Evolutionary conservation across 768 basidiomycete genomes (phyloP).

Genomic region (Termitomyces sp.): DNA sequence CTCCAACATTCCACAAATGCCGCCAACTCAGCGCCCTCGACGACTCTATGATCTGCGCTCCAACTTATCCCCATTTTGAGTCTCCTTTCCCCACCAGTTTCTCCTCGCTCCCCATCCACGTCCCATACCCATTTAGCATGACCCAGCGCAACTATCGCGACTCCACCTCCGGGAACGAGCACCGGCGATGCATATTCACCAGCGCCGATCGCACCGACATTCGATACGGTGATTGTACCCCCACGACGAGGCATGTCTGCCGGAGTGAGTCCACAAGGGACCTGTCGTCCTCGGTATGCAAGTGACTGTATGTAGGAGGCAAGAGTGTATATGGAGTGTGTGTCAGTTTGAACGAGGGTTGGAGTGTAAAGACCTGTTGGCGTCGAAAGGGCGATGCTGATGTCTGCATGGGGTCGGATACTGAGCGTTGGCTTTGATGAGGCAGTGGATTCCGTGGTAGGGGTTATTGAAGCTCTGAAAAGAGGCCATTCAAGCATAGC

Average conservation of each 20-base stretch:
- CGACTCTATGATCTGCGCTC: conserved; percentile 84
- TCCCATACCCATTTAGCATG: conserved; percentile 78
- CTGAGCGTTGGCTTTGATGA: conserved; percentile 61
- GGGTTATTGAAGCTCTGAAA: conserved; percentile 72
- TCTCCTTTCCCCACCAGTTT: conserved; percentile 47
- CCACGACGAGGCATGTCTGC: conserved; percentile 73
- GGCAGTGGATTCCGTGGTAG: conserved; percentile 20
- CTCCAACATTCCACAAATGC: conserved; percentile 89
- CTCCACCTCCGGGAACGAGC: conserved; percentile 77
- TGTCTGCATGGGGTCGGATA: conserved; percentile 72
- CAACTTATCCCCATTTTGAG: conserved; percentile 69
- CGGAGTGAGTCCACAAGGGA: conserved; percentile 59
- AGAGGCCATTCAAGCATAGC: conserved; percentile 86
- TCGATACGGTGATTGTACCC: conserved; percentile 78
- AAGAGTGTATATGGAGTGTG: conserved; percentile 55
- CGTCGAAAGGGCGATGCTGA: conserved; percentile 74
- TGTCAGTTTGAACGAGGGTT: conserved; percentile 55
- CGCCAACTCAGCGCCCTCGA: conserved; percentile 87
- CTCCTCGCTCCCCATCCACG: conserved; percentile 44
- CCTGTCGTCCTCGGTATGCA: conserved; percentile 61
- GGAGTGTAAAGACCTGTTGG: conserved; percentile 85
- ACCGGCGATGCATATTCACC: conserved; percentile 73
- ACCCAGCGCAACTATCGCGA: conserved; percentile 83
- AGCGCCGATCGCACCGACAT: conserved; percentile 76
- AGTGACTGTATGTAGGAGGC: conserved; percentile 61